These are phyloP conservation scores for Tulasnella calospora DNA, from an alignment of 768 basidiomycete species.

Conservation along the genomic window DNA sequence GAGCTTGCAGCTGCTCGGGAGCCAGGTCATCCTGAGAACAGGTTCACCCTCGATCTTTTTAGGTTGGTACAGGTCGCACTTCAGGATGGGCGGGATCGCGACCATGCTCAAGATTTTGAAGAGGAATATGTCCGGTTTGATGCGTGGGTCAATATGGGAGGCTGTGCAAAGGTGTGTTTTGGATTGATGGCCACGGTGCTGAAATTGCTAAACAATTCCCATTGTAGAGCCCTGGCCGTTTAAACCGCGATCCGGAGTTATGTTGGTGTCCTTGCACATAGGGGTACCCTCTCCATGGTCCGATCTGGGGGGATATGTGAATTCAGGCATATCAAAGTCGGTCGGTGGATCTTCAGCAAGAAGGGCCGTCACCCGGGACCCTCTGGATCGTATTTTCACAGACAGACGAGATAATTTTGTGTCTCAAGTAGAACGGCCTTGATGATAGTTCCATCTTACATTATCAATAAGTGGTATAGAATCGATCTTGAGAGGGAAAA, in stretches of 20 bases:
- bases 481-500: too few relatives aligned
- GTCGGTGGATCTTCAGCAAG: too few relatives aligned
- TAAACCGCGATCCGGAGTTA: background rate
- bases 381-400: too few relatives aligned
- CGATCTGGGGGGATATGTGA: too few relatives aligned
- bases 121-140: background rate
- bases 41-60: background rate
- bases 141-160: background rate
- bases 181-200: background rate
- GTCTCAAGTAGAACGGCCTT: too few relatives aligned
- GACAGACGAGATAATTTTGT: too few relatives aligned
- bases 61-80: background rate
- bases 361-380: too few relatives aligned
- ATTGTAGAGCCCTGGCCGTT: background rate
- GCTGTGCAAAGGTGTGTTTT: background rate
- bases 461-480: too few relatives aligned
- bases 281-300: background rate
- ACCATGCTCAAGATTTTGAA: background rate
- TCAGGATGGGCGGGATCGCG: background rate
- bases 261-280: background rate
- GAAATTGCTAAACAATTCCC: background rate
- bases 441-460: too few relatives aligned
- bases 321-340: too few relatives aligned
- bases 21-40: background rate
- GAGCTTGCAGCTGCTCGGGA: background rate